Percentiles rank a stretch among this genome's conserved stretches.
Conservation (phyloP, 2,329 filamentous ascomycete species). For the Boeremia exigua region DNA sequence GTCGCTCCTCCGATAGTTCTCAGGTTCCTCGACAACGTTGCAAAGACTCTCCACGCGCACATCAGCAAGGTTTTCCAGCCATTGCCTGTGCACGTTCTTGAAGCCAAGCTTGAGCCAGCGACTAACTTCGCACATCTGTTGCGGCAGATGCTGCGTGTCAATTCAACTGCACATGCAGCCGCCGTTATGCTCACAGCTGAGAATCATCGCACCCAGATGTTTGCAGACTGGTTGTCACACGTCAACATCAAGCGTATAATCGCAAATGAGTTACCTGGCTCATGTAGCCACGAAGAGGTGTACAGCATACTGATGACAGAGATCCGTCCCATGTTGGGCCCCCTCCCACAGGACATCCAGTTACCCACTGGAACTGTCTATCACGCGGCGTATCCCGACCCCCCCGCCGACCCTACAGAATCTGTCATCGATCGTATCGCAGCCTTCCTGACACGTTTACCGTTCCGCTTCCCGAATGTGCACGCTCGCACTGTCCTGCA, state of each 20-base stretch:
- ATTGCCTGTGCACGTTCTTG: slow-evolving; percentile 82
- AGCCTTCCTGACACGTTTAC: slow-evolving; percentile 71
- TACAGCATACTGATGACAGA: slow-evolving; percentile 63
- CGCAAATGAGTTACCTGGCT: slow-evolving; percentile 60
- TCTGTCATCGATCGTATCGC: slow-evolving; percentile 80
- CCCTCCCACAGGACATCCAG: slow-evolving; percentile 70
- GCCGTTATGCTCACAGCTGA: slow-evolving; percentile 90
- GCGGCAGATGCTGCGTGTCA: slow-evolving; percentile 87
- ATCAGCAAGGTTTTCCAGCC: slow-evolving; percentile 85
- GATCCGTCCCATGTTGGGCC: slow-evolving; percentile 73
- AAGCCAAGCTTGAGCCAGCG: slow-evolving; percentile 87
- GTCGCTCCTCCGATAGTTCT: slow-evolving; percentile 88
- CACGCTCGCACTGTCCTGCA: slow-evolving; percentile 75
- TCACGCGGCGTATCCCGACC: slow-evolving; percentile 32
- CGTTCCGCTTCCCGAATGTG: slow-evolving; percentile 75
- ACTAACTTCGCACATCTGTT: slow-evolving; percentile 86
- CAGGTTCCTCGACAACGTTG: slow-evolving; percentile 86
- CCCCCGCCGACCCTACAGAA: slow-evolving; percentile 37
- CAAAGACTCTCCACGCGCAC: slow-evolving; percentile 78
- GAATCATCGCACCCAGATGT: slow-evolving; percentile 93
- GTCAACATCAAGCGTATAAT: slow-evolving; percentile 64
- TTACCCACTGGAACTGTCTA: slow-evolving; percentile 62
- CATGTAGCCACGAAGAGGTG: slow-evolving; percentile 62
- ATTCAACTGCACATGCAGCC: slow-evolving; percentile 90
- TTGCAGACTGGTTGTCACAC: slow-evolving; percentile 80